Base-by-base conservation (phyloP, 371 early-diverging fungal species). In the Mortierella polycephala region DNA sequence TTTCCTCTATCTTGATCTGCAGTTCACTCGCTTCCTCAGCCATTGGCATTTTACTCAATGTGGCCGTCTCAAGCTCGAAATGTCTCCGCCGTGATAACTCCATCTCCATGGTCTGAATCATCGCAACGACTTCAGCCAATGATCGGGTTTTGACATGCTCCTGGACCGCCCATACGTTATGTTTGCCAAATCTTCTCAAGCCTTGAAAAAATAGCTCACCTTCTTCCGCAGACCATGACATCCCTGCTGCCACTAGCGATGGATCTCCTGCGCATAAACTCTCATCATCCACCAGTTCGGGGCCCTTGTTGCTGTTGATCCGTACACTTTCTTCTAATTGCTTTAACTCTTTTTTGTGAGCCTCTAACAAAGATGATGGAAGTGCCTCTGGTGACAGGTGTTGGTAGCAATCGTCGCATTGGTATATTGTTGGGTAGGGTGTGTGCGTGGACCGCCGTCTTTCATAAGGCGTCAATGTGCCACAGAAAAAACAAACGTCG, bases 111-210 rank as follows among this genome's bases (percentile, higher is more conserved):
- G 64, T 53, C 50, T 72, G 69, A 7, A 77, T 65, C 72, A 77
- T 77, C 6, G 72, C 50, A 8, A 72, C 72, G 16, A 77, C 66
- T 45, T 77, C 79, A 5, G 79, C 72, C 30, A 77, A 37, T 2
- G 79, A 72, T 2, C 79, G 64, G 8, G 62, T 65, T 39, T 57
- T 68, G 56, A 77, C 20, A 16, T 72, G 69, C 23, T 71, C 79
- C 49, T 65, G 62, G 0, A 77, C 65, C 12, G 79, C 79, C 79
- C 79, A 77, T 6, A 77, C 66, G 37, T 77, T 77, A 42, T 77
- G 79, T 42, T 69, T 77, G 7, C 79, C 79, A 45, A 77, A 77
- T 42, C 79, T 55, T 13, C 72, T 61, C 12, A 77, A 50, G 16
- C 69, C 79, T 14, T 72, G 72, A 21, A 65, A 72, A 49, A 77